Evolutionary conservation across 73 alveolate species (phyloP).

Genomic region (Tetrahymena thermophila): DNA sequence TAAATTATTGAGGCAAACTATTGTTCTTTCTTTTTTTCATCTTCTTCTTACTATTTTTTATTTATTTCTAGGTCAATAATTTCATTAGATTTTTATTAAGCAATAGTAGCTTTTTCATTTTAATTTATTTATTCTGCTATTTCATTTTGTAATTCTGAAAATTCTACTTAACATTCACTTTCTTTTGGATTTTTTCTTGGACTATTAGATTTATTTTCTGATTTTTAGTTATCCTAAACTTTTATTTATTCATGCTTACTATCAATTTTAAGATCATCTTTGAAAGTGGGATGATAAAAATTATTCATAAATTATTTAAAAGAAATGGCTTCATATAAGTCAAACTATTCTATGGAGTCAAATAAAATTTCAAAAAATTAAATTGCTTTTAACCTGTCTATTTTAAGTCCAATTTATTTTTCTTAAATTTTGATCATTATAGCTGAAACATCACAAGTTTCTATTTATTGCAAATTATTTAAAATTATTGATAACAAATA

Average conservation of each 20-base stretch:
- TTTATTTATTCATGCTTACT: neutral
- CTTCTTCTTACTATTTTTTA: neutral
- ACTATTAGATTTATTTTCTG: neutral
- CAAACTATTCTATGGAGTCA: neutral
- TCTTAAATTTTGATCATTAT: neutral
- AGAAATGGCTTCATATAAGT: neutral
- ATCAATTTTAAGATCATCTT: neutral
- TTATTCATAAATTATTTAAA: neutral
- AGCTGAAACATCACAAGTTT: neutral
- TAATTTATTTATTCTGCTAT: too few relatives aligned
- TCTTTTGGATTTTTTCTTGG: neutral
- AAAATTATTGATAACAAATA: neutral
- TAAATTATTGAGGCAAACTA: neutral
- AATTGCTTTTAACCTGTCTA: neutral
- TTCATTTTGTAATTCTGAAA: neutral
- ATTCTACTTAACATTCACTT: too few relatives aligned
- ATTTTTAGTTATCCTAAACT: neutral
- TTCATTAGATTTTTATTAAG: neutral
- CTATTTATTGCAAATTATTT: neutral
- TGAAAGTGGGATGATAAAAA: neutral
- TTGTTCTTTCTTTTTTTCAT: neutral
- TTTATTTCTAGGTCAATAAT: neutral
- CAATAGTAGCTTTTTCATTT: neutral
- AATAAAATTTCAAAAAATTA: neutral
- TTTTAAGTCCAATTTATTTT: neutral